These are phyloP conservation scores for Neurospora africana DNA, from an alignment of 495 filamentous ascomycete genomes.

Conservation along the genomic window DNA sequence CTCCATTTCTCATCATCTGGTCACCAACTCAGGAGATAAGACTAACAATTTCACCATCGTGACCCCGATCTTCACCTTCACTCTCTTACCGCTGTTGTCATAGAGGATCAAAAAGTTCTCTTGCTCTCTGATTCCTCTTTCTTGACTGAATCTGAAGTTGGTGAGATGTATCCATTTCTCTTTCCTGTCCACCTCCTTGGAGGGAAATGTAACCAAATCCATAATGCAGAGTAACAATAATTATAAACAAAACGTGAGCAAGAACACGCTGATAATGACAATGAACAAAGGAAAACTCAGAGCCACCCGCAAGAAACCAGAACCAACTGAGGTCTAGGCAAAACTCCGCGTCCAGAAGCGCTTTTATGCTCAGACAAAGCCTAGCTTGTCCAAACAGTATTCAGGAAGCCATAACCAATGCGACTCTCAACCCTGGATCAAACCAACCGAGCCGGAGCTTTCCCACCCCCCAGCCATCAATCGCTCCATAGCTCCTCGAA, in stretches of 20 bases:
- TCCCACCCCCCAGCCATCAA: neutral
- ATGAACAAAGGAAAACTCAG: neutral
- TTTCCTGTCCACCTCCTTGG: neutral
- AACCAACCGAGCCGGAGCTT: neutral
- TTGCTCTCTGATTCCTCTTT: neutral
- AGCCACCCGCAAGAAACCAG: neutral
- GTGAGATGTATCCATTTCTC: neutral
- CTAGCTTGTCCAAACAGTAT: neutral
- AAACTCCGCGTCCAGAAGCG: neutral
- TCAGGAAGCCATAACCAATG: neutral
- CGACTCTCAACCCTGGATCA: neutral
- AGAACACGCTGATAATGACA: neutral
- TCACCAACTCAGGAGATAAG: too few species aligned
- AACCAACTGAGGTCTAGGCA: neutral
- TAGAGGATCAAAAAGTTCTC: neutral
- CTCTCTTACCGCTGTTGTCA: too few species aligned
- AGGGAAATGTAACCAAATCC: neutral
- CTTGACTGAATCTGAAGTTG: neutral
- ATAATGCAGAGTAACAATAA: neutral
- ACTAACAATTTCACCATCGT: neutral
- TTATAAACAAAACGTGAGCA: neutral
- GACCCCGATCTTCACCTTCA: neutral
- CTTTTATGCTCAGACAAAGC: neutral
- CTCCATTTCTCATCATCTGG: too few species aligned
- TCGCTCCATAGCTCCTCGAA: neutral